A percentile compares a stretch with the other conserved stretches of the same genome.
Evolutionary conservation across 2,329 filamentous ascomycete genomes (phyloP).

Genomic region (Colletotrichum gigasporum): DNA sequence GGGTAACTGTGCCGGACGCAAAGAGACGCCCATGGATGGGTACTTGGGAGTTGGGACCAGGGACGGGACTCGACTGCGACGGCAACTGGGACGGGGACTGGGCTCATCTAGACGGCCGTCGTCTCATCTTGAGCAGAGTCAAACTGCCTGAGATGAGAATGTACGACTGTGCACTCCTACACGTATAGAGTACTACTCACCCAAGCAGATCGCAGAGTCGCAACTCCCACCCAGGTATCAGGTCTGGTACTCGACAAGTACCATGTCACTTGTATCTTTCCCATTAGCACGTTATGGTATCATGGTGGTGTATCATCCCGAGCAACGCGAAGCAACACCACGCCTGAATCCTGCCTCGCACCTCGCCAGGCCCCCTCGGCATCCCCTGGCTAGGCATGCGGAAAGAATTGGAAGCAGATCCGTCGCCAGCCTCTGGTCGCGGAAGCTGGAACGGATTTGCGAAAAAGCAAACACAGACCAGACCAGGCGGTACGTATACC

Average conservation of each 20-base stretch:
- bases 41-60: not conserved
- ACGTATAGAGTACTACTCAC: not conserved
- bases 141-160: too few species aligned
- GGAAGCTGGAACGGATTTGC: not conserved
- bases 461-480: not conserved
- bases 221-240: too few species aligned
- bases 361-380: not conserved
- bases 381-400: slow-evolving; percentile 5
- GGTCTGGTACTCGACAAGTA: not conserved
- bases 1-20: not conserved
- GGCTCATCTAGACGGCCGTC: not conserved
- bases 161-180: not conserved
- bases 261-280: not conserved
- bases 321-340: slow-evolving; percentile 7
- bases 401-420: slow-evolving; percentile 1
- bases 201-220: too few species aligned
- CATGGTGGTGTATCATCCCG: not conserved
- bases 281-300: not conserved
- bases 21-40: too few species aligned
- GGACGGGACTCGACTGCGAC: not conserved
- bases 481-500: not conserved
- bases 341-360: slow-evolving; percentile 3
- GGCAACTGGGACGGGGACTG: not conserved
- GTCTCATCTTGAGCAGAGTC: slow-evolving; percentile 17
- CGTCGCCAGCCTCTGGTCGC: too few species aligned